Percentiles rank a stretch among this genome's conserved stretches.
phyloP scores from a whole-genome alignment of 2,329 filamentous ascomycete genomes.

The Raffaelea albimanens region DNA sequence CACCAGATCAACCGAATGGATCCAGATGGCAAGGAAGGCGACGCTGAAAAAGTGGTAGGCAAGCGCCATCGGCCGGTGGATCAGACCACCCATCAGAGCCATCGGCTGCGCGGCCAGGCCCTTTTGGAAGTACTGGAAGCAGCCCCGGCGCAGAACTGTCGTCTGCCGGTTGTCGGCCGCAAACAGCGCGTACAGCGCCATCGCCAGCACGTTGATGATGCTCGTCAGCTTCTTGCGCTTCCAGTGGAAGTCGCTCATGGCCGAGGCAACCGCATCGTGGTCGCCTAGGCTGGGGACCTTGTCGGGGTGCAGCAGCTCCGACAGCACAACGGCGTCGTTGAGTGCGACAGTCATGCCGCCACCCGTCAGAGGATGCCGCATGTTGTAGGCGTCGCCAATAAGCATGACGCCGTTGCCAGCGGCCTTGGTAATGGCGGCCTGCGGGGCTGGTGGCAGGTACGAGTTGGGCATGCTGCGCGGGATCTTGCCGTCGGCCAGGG shows the following conservation, averaged over 20 bases:
- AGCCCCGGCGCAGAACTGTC: constrained; percentile 73
- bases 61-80: constrained; percentile 66
- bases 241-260: constrained; percentile 77
- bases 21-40: constrained; percentile 76
- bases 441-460: constrained; percentile 61
- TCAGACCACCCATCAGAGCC: constrained; percentile 72
- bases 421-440: constrained; percentile 31
- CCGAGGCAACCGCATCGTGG: constrained; percentile 52
- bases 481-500: constrained; percentile 69
- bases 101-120: constrained; percentile 69
- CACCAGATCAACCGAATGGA: constrained; percentile 32
- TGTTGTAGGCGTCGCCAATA: constrained; percentile 93
- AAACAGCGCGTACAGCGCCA: constrained; percentile 86
- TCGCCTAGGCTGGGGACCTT: constrained; percentile 62
- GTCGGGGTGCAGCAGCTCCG: constrained; percentile 61
- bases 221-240: constrained; percentile 69
- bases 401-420: constrained; percentile 63
- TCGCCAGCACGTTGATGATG: constrained; percentile 96
- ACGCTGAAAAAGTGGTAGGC: constrained; percentile 94
- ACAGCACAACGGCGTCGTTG: constrained; percentile 76
- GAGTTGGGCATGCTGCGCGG: constrained; percentile 88
- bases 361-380: constrained; percentile 96
- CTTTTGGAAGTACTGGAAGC: constrained; percentile 84
- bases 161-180: constrained; percentile 74
- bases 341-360: constrained; percentile 98